These are phyloP conservation scores for Trichodelitschia bisporula DNA, from an alignment of 495 filamentous ascomycete species.

Conservation along the genomic window DNA sequence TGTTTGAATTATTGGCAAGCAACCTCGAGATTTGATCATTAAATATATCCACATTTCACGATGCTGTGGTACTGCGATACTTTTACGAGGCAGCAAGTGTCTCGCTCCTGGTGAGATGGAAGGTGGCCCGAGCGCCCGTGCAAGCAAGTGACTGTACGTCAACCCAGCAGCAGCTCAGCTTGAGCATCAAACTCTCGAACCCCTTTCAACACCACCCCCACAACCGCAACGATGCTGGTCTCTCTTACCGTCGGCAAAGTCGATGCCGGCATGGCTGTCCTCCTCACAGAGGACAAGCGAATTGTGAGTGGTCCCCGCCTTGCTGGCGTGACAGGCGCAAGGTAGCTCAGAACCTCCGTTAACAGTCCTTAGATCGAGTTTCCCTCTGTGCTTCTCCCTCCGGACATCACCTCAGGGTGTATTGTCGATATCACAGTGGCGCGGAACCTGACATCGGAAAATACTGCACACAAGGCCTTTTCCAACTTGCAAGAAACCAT, in stretches of 20 bases:
- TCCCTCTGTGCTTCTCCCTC: constrained; percentile 86
- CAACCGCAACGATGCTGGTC: constrained; percentile 47
- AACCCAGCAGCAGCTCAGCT: too few species aligned
- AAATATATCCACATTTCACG: too few species aligned
- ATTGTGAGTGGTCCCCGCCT: constrained; percentile 62
- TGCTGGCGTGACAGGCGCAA: not conserved
- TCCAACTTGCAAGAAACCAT: constrained; percentile 66
- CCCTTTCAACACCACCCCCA: not conserved
- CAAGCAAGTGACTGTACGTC: too few species aligned
- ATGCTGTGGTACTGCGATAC: too few species aligned
- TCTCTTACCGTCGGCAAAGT: constrained; percentile 98
- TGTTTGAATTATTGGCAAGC: too few species aligned
- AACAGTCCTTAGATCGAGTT: constrained; percentile 65
- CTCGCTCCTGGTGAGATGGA: too few species aligned
- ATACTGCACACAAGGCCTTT: constrained; percentile 47
- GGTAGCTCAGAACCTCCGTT: constrained; percentile 5
- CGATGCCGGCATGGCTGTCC: constrained; percentile 90
- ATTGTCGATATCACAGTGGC: constrained; percentile 96
- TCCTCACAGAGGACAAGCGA: constrained; percentile 90
- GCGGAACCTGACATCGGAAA: constrained; percentile 62
- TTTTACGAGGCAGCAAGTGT: too few species aligned
- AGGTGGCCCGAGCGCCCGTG: too few species aligned
- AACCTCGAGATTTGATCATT: too few species aligned
- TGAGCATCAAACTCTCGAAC: too few species aligned
- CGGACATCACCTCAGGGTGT: constrained; percentile 77